Evolutionary conservation across 164 flowering plant species (phyloP).

Genomic region (Tetracentron sinense): DNA sequence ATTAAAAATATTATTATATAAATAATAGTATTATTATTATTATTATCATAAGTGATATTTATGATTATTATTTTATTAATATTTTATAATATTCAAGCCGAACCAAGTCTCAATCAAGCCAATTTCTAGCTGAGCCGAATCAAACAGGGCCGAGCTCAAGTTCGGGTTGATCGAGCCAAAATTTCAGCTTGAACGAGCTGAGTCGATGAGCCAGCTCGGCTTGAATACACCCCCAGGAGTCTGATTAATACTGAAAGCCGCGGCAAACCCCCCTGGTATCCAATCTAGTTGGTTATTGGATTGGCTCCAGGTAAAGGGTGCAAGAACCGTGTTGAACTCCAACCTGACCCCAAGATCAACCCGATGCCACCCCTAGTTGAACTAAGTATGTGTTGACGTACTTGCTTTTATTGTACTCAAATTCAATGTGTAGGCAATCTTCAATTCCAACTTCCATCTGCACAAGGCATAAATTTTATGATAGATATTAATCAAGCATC

Average conservation of each 20-base stretch:
- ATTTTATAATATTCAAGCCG: too few relatives aligned
- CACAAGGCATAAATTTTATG: conserved; percentile 15
- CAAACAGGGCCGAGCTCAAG: background rate
- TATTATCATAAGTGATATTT: too few relatives aligned
- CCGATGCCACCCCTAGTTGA: too few relatives aligned
- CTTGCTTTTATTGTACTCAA: conserved; percentile 97
- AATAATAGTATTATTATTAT: background rate
- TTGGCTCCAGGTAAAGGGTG: background rate
- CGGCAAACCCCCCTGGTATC: too few relatives aligned
- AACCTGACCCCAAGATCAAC: background rate
- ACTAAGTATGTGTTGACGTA: conserved; percentile 44
- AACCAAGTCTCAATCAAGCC: background rate
- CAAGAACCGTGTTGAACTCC: background rate
- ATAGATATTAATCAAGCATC: background rate
- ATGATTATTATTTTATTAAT: too few relatives aligned
- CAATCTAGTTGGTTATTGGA: background rate
- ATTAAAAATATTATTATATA: too few relatives aligned
- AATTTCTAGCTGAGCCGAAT: background rate
- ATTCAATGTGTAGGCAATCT: conserved; percentile 94
- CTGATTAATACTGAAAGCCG: too few relatives aligned
- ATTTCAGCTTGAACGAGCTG: background rate
- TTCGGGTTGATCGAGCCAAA: background rate
- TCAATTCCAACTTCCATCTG: conserved; percentile 99
- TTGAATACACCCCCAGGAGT: too few relatives aligned
- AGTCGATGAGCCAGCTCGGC: background rate